Evolutionary conservation across 1,284 basidiomycete species (phyloP).

Genomic region (Tylopilus sp.): DNA sequence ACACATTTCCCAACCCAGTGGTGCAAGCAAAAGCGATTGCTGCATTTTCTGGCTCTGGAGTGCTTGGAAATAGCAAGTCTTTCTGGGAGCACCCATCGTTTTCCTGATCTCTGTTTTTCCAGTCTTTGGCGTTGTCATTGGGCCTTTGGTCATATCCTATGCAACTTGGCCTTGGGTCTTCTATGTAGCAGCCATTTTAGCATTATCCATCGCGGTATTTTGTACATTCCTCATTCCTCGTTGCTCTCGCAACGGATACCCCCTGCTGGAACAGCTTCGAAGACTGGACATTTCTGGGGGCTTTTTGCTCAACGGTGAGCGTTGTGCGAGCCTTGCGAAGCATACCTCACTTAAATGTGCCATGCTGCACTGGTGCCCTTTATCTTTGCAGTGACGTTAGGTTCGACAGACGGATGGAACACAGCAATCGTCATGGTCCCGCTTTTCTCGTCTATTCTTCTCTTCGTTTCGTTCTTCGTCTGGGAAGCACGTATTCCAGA

Average conservation of each 20-base stretch:
- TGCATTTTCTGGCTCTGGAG: slow-evolving; percentile 40
- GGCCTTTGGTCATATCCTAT: slow-evolving; percentile 33
- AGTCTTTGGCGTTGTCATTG: slow-evolving; percentile 33
- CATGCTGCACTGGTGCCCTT: slow-evolving; percentile 38
- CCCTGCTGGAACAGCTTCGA: not conserved
- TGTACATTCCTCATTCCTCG: slow-evolving; percentile 34
- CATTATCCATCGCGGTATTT: slow-evolving; percentile 26
- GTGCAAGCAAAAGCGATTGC: slow-evolving; percentile 43
- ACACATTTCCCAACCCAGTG: slow-evolving; percentile 38
- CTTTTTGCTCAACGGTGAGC: slow-evolving; percentile 31
- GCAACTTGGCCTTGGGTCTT: slow-evolving; percentile 37
- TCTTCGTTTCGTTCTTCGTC: not conserved
- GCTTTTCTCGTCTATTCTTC: slow-evolving; percentile 2
- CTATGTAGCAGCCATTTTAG: slow-evolving; percentile 37
- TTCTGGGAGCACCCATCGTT: not conserved
- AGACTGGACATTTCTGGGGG: slow-evolving; percentile 31
- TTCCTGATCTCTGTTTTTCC: not conserved
- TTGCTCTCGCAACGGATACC: slow-evolving; percentile 36
- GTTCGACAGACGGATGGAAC: slow-evolving; percentile 42
- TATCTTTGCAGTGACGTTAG: slow-evolving; percentile 48
- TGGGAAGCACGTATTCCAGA: slow-evolving; percentile 1
- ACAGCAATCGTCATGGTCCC: slow-evolving; percentile 41
- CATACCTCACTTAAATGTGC: not conserved
- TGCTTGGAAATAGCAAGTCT: slow-evolving; percentile 32
- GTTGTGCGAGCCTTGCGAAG: not conserved